Evolutionary conservation across 148 eudicot genomes (phyloP), one percentile per base, ranked within the genome.

Genomic region (Persicaria maculosa): DNA sequence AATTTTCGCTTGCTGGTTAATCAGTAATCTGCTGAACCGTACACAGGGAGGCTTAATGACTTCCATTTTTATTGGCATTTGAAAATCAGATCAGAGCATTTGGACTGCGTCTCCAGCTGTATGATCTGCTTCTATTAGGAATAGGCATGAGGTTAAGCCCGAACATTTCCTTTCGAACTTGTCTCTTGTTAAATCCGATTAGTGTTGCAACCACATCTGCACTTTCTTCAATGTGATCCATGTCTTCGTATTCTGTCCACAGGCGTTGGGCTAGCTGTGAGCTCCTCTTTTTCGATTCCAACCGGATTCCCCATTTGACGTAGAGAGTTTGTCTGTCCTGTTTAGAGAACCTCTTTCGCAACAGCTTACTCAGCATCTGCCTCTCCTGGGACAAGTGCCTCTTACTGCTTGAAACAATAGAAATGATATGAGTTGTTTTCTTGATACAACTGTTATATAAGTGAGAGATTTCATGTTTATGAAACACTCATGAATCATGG

Each of bases 151-250:
- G 81, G 71, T 92, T 88, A 16, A 96, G 89, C 50, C 90, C 92
- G 9, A 92, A 86, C 85, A 90, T 87, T 79, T 92, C 99, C 74
- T 89, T 96, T 6, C 93, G 88, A 70, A 84, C 83, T 65, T 85
- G 87, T 20, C 83, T 84, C 46, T 88, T 84, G 1, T 77, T 71
- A 40, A 92, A 83, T 44, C 86, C 87, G 68, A 86, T 82, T 68
- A 92, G 68, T 79, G 82, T 92, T 25, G 95, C 99, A 31, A 96
- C 88, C 14, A 92, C 57, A 47, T 80, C 68, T 68, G 97, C 93
- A 69, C 99, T 92, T 44, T 90, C 89, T 43, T 78, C 72, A 71
- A 96, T 81, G 81, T 89, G 93, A 74, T 89, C 86, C 81, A 88
- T 79, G 70, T 89, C 91, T 40, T 76, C 76, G 9, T 81, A 75